A percentile compares a stretch with the other conserved stretches of the same genome.
Conservation (phyloP, 139 green algal genomes). For the Tetradesmus obliquus region DNA sequence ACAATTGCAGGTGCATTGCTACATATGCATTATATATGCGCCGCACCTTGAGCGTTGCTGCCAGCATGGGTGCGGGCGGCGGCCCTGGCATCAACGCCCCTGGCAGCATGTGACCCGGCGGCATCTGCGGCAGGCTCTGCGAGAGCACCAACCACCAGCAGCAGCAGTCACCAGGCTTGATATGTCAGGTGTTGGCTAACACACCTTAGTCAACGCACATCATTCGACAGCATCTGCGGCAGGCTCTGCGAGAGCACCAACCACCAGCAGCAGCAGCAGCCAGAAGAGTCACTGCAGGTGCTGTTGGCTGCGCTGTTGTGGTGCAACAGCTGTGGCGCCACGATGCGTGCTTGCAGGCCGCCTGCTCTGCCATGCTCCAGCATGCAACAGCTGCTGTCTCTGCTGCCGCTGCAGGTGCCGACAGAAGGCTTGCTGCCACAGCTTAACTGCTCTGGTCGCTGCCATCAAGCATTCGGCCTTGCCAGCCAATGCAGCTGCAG, state of each 20-base stretch:
- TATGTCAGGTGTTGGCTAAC: not conserved
- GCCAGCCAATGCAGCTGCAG: not conserved
- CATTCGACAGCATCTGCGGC: slow-evolving; percentile 18
- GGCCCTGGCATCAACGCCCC: not conserved
- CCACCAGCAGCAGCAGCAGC: not conserved
- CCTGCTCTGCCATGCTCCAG: too few relatives aligned
- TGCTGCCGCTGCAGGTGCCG: not conserved
- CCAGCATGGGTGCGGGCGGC: slow-evolving; percentile 40
- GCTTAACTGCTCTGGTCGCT: not conserved
- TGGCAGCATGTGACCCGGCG: not conserved
- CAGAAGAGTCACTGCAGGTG: too few relatives aligned
- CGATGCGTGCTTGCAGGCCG: too few relatives aligned
- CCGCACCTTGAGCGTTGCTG: slow-evolving; percentile 47
- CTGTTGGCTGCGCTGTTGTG: too few relatives aligned
- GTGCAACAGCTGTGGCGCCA: too few relatives aligned
- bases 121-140: slow-evolving; percentile 21
- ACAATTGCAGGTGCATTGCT: too few relatives aligned
- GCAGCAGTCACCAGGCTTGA: not conserved
- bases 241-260: not conserved
- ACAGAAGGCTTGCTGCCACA: not conserved
- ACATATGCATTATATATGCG: not conserved
- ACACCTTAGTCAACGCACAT: not conserved
- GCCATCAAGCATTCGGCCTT: too few relatives aligned
- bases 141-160: not conserved
- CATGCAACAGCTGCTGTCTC: not conserved